Evolutionary conservation across 495 filamentous ascomycete species (phyloP), one percentile per base, ranked within the genome.

Genomic region (Hypoxylon fuscum): DNA sequence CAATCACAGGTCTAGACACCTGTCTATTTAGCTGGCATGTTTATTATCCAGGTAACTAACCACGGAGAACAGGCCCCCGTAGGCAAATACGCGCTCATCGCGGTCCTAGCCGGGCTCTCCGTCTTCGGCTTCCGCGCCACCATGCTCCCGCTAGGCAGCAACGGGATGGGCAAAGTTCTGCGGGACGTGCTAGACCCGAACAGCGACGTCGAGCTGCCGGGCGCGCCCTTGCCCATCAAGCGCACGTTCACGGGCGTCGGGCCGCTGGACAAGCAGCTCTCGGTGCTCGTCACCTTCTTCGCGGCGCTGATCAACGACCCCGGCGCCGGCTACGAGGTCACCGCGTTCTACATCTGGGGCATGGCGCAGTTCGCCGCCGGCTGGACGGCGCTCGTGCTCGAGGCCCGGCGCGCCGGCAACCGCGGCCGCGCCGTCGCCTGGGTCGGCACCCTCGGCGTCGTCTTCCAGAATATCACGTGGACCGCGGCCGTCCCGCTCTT

Each of bases 351-450:
- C 6, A 72, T 83, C 35, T 77, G 74, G 38, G 80, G 85, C 27
- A 76, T 81, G 22, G 81, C 79, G 0, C 83, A 87, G 21, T 81
- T 85, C 55, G 78, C 77, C 10, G 80, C 83, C 2, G 79, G 75
- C 31, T 88, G 84, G 84, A 73, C 76, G 14, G 50, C 87, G 44
- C 68, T 88, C 12, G 67, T 79, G 11, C 66, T 88, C 42, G 87
- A 89, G 67, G 75, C 80, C 2, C 78, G 81, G 72, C 74, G 87
- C 45, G 69, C 62, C 23, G 85, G 85, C 0, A 87, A 88, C 63
- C 68, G 76, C 15, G 77, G 83, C 31, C 79, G 74, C 12, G 41
- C 81, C 2, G 76, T 83, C 48, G 79, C 80, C 20, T 85, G 77
- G 83, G 76, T 81, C 31, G 73, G 74, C 7, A 62, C 79, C 7